Evolutionary conservation across 805 yeast species (phyloP).

Genomic region (Ogataea sp.): DNA sequence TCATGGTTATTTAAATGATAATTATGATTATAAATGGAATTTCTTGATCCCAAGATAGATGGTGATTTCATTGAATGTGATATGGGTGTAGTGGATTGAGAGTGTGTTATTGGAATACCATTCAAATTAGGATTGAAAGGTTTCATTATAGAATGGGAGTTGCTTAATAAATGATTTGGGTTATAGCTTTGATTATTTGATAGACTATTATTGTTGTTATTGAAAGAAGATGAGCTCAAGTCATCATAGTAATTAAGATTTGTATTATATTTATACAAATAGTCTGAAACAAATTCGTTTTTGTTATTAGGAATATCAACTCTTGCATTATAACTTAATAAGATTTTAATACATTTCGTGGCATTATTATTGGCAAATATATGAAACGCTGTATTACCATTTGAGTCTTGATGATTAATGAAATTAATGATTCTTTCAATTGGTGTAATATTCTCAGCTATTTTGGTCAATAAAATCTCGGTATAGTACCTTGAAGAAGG

Average conservation of each 20-base stretch:
- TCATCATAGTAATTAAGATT: background rate
- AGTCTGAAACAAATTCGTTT: constrained; percentile 34
- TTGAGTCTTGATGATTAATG: constrained; percentile 46
- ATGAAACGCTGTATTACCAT: constrained; percentile 51
- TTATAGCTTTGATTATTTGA: background rate
- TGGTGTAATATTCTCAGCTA: constrained; percentile 52
- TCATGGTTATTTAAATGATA: background rate
- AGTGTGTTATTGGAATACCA: no score
- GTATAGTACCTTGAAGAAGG: constrained; percentile 81
- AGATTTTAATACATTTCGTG: constrained; percentile 34
- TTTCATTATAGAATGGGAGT: background rate
- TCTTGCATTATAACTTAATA: constrained; percentile 43
- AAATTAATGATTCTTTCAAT: constrained; percentile 53
- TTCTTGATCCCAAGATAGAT: background rate
- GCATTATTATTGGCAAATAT: constrained; percentile 38
- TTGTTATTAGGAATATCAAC: constrained; percentile 42
- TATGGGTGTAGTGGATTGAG: background rate
- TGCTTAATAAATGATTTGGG: background rate
- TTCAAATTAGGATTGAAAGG: constrained; percentile 14
- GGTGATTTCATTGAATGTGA: background rate
- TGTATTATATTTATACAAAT: constrained; percentile 19
- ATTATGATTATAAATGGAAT: background rate
- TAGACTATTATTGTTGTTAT: no score
- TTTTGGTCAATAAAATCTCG: constrained; percentile 65
- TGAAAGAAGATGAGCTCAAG: no score